Conservation (phyloP, 2,329 filamentous ascomycete species). For the Stenocarpella maydis region DNA sequence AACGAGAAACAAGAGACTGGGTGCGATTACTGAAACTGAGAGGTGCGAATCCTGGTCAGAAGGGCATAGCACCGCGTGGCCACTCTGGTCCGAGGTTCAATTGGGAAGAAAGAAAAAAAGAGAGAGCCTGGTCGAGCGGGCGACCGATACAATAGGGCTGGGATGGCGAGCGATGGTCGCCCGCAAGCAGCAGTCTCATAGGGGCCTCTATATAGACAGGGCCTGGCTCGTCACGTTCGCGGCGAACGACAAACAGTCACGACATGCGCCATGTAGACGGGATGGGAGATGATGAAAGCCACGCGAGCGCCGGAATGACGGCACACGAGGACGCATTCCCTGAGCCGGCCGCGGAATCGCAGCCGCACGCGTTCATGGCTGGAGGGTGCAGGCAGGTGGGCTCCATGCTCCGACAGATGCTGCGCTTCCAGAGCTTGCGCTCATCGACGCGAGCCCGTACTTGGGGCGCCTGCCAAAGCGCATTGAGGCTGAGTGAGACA, state of each 20-base stretch:
- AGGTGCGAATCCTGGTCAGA: slow-evolving; percentile 3
- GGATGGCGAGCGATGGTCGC: not conserved
- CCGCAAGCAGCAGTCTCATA: slow-evolving; percentile 1
- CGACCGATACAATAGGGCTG: no score
- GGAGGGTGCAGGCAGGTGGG: not conserved
- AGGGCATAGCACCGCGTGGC: not conserved
- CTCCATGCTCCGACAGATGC: not conserved
- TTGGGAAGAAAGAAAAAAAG: not conserved
- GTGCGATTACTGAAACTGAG: not conserved
- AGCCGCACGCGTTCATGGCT: not conserved
- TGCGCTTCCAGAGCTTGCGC: not conserved
- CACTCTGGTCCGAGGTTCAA: not conserved
- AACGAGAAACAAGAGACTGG: not conserved
- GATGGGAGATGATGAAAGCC: not conserved
- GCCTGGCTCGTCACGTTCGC: not conserved
- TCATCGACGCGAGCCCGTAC: not conserved
- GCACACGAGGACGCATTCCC: slow-evolving; percentile 37
- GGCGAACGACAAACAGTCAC: not conserved
- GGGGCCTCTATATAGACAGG: not conserved
- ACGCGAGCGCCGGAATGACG: slow-evolving; percentile 34
- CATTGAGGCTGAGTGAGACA: not conserved
- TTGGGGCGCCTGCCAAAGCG: not conserved
- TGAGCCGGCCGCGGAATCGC: slow-evolving; percentile 7
- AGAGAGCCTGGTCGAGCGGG: not conserved
- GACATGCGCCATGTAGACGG: slow-evolving; percentile 17